Evolutionary conservation across 495 filamentous ascomycete species (phyloP), one percentile per base, ranked within the genome.

Genomic region (Aspergillus haitiensis): DNA sequence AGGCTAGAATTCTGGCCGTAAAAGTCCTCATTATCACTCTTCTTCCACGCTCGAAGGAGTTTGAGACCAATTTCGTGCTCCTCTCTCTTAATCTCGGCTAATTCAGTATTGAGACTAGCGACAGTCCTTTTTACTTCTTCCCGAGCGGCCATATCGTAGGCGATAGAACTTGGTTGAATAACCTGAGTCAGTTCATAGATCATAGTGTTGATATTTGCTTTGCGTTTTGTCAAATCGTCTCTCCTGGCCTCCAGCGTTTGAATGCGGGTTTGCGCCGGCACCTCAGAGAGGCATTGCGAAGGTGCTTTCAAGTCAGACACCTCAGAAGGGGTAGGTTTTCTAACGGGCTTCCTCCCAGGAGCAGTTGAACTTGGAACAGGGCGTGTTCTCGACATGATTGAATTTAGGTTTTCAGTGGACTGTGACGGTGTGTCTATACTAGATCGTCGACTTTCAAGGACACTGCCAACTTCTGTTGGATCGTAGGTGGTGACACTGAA

Each of bases 11-110:
- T 84, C 60, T 90, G 86, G 56, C 82, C 88, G 50, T 86, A 81
- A 46, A 82, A 80, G 65, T 92, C 88, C 46, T 82, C 76, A 64
- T 91, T 82, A 68, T 93, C 90, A 56, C 84, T 76, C 58, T 88
- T 81, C 71, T 90, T 93, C 75, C 86, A 93, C 6, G 90, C 89
- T 50, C 92, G 74, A 67, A 93, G 85, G 44, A 97, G 71, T 75
- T 86, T 90, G 65, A 98, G 68, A 9, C 93, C 93, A 40, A 93
- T 77, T 60, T 97, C 93, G 67, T 97, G 91, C 67, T 92, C 86
- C 72, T 94, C 86, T 58, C 84, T 79, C 74, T 84, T 82, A 27
- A 97, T 84, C 53, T 95, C 91, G 7, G 87, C 87, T 39, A 95
- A 80, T 71, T 95, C 91, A 58, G 75, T 77, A 44, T 85, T 79